Evolutionary conservation across 129 eudicot genomes (phyloP), one percentile per base, ranked within the genome.

Genomic region (Lactuca sativa): DNA sequence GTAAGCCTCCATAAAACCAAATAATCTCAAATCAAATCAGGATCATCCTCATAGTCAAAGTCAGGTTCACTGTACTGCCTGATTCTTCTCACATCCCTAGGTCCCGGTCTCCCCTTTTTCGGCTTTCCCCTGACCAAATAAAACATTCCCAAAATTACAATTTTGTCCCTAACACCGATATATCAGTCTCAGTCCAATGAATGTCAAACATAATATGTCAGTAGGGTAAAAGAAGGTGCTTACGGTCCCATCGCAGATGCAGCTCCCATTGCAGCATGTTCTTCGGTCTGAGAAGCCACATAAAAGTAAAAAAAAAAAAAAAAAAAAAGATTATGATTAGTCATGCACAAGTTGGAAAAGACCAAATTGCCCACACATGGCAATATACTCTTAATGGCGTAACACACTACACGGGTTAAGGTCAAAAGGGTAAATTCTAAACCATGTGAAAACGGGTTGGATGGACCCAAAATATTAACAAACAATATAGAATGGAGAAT

Each of bases 41-140:
- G 83, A 59, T 93, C 96, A 73, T 93, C 98, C 73, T 93, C 98
- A 80, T 89, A 93, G 80, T 93, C 96, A 36, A 73, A 93, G 73
- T 93, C 98, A 3, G 86, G 85, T 81, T 93, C 98, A 67, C 89
- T 90, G 14, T 86, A 76, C 54, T 86, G 95, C 86, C 88, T 86
- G 71, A 69, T 77, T 83, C 95, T 86, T 80, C 86, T 93, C 60
- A 80, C 86, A 21, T 88, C 98, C 75, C 98, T 84, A 8, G 85
- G 83, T 56, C 91, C 89, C 38, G 75, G 88, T 76, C 96, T 85
- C 8, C 98, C 98, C 74, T 82, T 89, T 86, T 82, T 93, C 15
- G 90, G 96, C 61, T 89, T 93, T 47, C 98, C 98, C 63, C 98
- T 93, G 84, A 62, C 52, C 49, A 73, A 76, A 66, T 3, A 51